Evolutionary conservation across 257 asterid genomes (phyloP), one percentile per base, ranked within the genome.

Genomic region (Plantago elongata): DNA sequence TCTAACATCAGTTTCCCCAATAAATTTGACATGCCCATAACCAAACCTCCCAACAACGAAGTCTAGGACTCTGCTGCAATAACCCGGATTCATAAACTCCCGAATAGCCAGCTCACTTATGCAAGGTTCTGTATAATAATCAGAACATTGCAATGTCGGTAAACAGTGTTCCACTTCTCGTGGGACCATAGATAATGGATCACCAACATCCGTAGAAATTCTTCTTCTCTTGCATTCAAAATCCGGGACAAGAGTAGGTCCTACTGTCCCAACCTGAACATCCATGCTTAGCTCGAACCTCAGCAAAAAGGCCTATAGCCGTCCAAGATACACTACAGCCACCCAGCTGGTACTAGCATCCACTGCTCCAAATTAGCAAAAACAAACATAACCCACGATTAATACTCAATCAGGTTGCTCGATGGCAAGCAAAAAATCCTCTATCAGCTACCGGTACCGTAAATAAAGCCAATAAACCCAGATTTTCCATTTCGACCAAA

Each of bases 1-100:
- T 67, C 97, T 87, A 65, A 93, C 77, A 75, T 93, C 97, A 13
- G 99, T 93, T 66, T 83, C 84, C 70, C 87, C 96, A 52, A 62
- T 56, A 70, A 89, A 93, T 62, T 72, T 82, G 13, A 89, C 78
- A 54, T 64, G 62, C 11, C 99, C 99, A 64, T 75, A 93, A 60
- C 89, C 94, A 69, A 65, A 62, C 78, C 97, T 78, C 55, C 99
- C 99, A 50, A 89, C 77, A 44, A 85, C 82, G 72, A 93, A 89
- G 73, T 81, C 84, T 44, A 22, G 69, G 71, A 93, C 90, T 57
- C 81, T 75, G 65, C 96, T 77, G 73, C 96, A 89, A 67, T 84
- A 87, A 65, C 97, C 97, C 5, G 97, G 90, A 54, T 64, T 43
- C 17, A 56, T 58, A 6, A 64, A 57, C 80, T 89, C 99, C 64